A percentile compares a stretch with the other conserved stretches of the same genome.
Evolutionary conservation across 148 eudicot genomes (phyloP).

Genomic region (Linanthus parryae): DNA sequence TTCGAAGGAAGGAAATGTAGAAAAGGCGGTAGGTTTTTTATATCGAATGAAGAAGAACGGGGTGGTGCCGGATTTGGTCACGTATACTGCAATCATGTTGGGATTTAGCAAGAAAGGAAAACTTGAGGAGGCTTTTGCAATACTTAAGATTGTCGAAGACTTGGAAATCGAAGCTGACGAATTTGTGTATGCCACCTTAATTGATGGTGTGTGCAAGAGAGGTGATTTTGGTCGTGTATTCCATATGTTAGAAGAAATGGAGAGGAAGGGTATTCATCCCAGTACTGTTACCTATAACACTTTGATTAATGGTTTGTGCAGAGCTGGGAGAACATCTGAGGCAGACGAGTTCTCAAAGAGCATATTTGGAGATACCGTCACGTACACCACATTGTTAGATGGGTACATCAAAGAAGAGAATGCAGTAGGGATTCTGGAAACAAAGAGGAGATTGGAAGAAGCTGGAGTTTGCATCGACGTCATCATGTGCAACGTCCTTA

Average conservation of each 20-base stretch:
- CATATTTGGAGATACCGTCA: constrained; percentile 26
- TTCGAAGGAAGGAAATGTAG: constrained; percentile 41
- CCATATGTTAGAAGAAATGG: constrained; percentile 36
- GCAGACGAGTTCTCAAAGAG: constrained; percentile 37
- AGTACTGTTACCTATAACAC: constrained; percentile 41
- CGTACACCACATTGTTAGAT: constrained; percentile 39
- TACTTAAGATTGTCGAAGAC: constrained; percentile 28
- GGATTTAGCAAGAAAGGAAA: constrained; percentile 52
- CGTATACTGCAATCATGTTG: constrained; percentile 39
- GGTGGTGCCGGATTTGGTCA: constrained; percentile 28
- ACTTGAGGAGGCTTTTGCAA: constrained; percentile 29
- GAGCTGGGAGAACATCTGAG: constrained; percentile 38
- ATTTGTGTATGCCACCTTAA: constrained; percentile 33
- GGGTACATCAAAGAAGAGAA: constrained; percentile 39
- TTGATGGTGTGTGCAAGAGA: constrained; percentile 39
- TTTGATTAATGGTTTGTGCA: constrained; percentile 46
- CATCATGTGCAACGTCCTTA: constrained; percentile 40
- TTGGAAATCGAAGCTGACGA: constrained; percentile 36
- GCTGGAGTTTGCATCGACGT: constrained; percentile 33
- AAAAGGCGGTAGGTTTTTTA: constrained; percentile 37
- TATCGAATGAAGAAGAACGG: constrained; percentile 30
- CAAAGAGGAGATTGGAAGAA: constrained; percentile 31
- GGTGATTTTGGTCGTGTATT: constrained; percentile 33
- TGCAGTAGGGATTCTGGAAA: constrained; percentile 27
- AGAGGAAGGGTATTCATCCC: constrained; percentile 30